Conservation (phyloP, 225 moss, liverwort and hornwort genomes). For the Climacium dendroides region DNA sequence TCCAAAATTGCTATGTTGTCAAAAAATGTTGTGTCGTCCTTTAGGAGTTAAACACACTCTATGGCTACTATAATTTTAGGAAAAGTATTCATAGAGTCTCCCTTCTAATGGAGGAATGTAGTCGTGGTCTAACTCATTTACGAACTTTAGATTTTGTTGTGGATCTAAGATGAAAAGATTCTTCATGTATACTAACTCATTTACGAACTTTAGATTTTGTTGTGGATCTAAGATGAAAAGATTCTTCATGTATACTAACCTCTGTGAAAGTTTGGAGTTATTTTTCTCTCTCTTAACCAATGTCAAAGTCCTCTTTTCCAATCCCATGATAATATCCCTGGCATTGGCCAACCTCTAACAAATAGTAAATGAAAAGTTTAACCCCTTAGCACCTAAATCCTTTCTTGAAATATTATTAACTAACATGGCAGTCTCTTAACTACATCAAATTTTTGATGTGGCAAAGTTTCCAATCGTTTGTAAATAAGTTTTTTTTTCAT, state of each 20-base stretch:
- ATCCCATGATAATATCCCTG: rapidly evolving
- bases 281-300: not conserved
- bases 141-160: not conserved
- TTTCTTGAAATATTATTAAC: too few species aligned
- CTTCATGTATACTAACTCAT: rapidly evolving
- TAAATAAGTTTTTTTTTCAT: too few species aligned
- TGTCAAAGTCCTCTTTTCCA: rapidly evolving
- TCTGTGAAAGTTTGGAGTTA: not conserved
- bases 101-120: rapidly evolving
- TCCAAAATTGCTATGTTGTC: too few species aligned
- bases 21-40: too few species aligned
- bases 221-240: too few species aligned
- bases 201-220: not conserved
- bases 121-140: not conserved
- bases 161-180: too few species aligned
- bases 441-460: too few species aligned
- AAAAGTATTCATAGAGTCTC: not conserved
- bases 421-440: too few species aligned
- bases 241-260: rapidly evolving
- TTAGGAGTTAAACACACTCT: not conserved
- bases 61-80: rapidly evolving
- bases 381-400: rapidly evolving
- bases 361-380: not conserved
- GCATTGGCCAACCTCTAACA: not conserved
- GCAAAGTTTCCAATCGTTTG: too few species aligned